phyloP scores from a whole-genome alignment of 495 filamentous ascomycete genomes.

The Neurospora sp. region DNA sequence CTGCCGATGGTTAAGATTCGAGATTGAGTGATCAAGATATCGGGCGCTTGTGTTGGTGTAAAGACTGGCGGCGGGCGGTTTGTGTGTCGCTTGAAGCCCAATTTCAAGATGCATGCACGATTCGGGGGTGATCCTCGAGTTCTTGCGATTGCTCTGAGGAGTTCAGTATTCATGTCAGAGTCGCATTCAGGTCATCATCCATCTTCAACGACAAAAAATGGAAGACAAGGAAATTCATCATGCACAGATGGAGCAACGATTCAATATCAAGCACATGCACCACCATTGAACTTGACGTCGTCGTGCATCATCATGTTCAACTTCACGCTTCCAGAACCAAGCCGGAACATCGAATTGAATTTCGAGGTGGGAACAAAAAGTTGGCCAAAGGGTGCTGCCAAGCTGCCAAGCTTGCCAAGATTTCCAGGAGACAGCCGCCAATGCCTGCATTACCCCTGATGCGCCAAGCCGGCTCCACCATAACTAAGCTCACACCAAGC shows the following conservation, averaged over 20 bases:
- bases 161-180: not conserved
- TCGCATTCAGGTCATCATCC: not conserved
- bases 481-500: not conserved
- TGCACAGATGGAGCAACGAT: not conserved
- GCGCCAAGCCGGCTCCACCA: not conserved
- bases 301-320: not conserved
- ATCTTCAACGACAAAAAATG: not conserved
- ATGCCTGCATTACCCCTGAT: not conserved
- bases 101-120: not conserved
- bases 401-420: not conserved
- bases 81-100: not conserved
- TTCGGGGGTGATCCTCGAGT: not conserved
- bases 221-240: not conserved
- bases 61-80: not conserved
- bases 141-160: not conserved
- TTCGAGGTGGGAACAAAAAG: not conserved
- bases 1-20: not conserved
- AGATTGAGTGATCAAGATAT: not conserved
- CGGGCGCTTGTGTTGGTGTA: not conserved
- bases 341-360: not conserved
- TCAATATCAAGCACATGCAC: not conserved
- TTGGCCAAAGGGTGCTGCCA: not conserved
- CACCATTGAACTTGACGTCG: not conserved
- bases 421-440: not conserved
- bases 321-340: not conserved